A percentile compares a stretch with the other conserved stretches of the same genome.
Evolutionary conservation across 192 early-diverging fungal species (phyloP).

Genomic region (Coemansia sp.): DNA sequence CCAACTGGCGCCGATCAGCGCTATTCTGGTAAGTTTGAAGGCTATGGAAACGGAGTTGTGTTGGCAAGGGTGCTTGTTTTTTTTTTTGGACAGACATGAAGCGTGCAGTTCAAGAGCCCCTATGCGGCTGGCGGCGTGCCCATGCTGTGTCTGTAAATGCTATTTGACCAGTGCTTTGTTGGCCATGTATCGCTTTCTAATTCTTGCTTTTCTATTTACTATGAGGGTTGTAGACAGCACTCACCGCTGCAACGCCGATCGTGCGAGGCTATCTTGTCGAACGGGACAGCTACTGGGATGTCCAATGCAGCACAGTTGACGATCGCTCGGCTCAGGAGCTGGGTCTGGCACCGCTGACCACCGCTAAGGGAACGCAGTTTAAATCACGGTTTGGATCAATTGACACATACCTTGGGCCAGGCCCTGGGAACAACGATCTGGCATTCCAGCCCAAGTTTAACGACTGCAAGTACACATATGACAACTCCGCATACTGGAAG

Average conservation of each 20-base stretch:
- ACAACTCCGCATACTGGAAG: slow-evolving; percentile 72
- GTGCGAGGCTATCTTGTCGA: slow-evolving; percentile 91
- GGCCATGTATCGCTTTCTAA: not conserved
- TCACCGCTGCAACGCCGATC: slow-evolving; percentile 90
- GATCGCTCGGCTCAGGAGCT: slow-evolving; percentile 91
- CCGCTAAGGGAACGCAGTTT: slow-evolving; percentile 72
- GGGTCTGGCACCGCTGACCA: slow-evolving; percentile 73
- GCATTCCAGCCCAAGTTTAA: slow-evolving; percentile 85
- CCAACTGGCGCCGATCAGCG: slow-evolving; percentile 86
- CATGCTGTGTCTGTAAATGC: not conserved
- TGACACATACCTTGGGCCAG: slow-evolving; percentile 78
- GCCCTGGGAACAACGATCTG: slow-evolving; percentile 38
- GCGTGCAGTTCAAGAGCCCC: no score
- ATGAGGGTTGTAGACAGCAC: slow-evolving; percentile 62
- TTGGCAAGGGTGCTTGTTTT: no score
- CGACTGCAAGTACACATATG: slow-evolving; percentile 80
- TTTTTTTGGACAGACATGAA: no score
- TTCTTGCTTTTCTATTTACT: not conserved
- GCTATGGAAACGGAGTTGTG: not conserved
- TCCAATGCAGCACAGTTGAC: slow-evolving; percentile 88
- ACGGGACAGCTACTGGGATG: slow-evolving; percentile 97
- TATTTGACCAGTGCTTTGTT: not conserved
- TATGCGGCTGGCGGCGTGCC: no score
- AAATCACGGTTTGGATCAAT: slow-evolving; percentile 98
- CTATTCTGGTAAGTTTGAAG: slow-evolving; percentile 70